Conservation (phyloP, 305 asterid genomes). For the Ilex paraguariensis region DNA sequence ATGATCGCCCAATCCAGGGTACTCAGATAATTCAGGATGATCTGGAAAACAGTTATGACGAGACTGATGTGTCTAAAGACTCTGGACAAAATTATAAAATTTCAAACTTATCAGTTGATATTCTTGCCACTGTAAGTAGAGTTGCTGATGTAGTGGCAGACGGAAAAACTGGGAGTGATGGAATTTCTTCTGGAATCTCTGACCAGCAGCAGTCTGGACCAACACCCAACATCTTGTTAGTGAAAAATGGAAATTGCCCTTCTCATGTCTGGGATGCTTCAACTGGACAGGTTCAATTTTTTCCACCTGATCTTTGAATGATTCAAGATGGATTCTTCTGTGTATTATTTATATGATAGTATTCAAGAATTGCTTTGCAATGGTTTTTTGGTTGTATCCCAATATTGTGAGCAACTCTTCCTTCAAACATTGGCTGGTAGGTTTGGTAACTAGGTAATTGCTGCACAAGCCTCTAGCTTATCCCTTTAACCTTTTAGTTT, state of each 20-base stretch:
- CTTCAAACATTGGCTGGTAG: too few species aligned
- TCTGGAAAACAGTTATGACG: conserved; percentile 15
- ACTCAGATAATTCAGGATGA: conserved; percentile 14
- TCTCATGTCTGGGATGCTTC: conserved; percentile 14
- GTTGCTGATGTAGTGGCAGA: not conserved
- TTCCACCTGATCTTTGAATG: not conserved
- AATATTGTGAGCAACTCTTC: too few species aligned
- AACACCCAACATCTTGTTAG: not conserved
- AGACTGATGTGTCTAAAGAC: conserved; percentile 15
- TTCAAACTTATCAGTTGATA: conserved; percentile 6
- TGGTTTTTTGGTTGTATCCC: too few species aligned
- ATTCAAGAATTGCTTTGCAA: too few species aligned
- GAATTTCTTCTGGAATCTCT: conserved; percentile 12
- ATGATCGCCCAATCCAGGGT: conserved; percentile 9
- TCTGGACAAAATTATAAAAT: conserved; percentile 11
- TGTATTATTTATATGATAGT: too few species aligned
- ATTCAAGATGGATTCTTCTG: too few species aligned
- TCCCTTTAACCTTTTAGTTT: not conserved
- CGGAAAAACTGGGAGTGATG: conserved; percentile 2
- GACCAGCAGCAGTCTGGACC: conserved; percentile 17
- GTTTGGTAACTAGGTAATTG: too few species aligned
- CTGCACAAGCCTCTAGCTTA: too few species aligned
- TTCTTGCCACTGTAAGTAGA: conserved; percentile 4
- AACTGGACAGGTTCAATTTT: conserved; percentile 38
- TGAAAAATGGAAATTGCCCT: conserved; percentile 19